Evolutionary conservation across 225 moss, liverwort and hornwort genomes (phyloP).

Genomic region (Polytrichum commune): DNA sequence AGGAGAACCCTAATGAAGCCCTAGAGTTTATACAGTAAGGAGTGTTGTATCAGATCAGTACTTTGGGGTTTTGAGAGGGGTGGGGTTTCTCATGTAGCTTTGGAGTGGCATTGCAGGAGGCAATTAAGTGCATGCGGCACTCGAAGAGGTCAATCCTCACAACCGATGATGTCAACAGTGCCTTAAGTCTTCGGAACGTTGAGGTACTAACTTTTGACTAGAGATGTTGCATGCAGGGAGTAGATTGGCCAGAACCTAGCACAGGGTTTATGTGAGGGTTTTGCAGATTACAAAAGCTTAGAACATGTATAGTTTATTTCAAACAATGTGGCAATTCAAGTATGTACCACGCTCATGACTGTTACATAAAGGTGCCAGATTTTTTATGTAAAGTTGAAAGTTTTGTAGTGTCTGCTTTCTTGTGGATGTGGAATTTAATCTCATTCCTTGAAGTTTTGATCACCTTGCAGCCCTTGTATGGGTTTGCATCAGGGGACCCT

Average conservation of each 20-base stretch:
- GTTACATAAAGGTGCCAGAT: too few species aligned
- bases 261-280: not conserved
- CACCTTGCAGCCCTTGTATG: slow-evolving; percentile 82
- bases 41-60: too few species aligned
- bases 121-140: slow-evolving; percentile 98
- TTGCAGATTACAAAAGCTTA: slow-evolving; percentile 6
- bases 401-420: too few species aligned
- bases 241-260: not conserved
- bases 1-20: too few species aligned
- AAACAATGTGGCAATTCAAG: too few species aligned
- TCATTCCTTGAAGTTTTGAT: slow-evolving; percentile 1
- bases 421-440: slow-evolving; percentile 1
- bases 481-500: slow-evolving; percentile 95
- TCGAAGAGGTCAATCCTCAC: slow-evolving; percentile 90
- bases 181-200: slow-evolving; percentile 92
- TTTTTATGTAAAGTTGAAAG: too few species aligned
- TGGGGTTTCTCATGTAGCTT: slow-evolving; percentile 5
- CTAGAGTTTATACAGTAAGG: too few species aligned
- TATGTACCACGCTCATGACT: too few species aligned
- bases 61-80: too few species aligned
- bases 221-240: too few species aligned
- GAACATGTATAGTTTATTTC: too few species aligned
- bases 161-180: slow-evolving; percentile 96
- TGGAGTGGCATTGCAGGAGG: slow-evolving; percentile 61
- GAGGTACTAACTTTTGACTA: slow-evolving; percentile 48